Evolutionary conservation across 2,329 filamentous ascomycete genomes (phyloP).

Genomic region (Alternaria triticina): DNA sequence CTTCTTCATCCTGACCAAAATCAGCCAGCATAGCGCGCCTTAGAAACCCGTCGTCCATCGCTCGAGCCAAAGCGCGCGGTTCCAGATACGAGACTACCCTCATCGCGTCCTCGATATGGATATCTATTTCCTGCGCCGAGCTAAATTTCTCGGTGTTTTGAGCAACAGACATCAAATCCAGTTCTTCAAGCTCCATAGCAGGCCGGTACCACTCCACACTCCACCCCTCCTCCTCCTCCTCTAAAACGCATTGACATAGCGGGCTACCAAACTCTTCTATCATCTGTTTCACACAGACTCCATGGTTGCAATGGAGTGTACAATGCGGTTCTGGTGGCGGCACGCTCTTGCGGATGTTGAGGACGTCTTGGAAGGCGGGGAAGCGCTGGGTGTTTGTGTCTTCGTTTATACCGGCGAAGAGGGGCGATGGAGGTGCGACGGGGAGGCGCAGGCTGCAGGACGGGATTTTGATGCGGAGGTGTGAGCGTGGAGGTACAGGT

Average conservation of each 20-base stretch:
- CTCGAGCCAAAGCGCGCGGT: neutral
- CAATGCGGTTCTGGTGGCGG: neutral
- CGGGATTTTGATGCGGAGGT: neutral
- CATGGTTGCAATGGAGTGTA: neutral
- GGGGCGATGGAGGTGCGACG: conserved; percentile 6
- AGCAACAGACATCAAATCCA: neutral
- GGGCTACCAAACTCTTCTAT: no score
- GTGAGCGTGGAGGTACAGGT: neutral
- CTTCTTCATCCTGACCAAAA: neutral
- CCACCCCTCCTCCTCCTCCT: neutral
- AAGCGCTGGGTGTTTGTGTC: conserved; percentile 8
- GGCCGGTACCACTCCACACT: neutral
- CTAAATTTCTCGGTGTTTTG: neutral
- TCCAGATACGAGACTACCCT: neutral
- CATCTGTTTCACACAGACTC: neutral
- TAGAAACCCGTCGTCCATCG: neutral
- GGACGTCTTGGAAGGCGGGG: neutral
- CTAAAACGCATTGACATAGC: neutral
- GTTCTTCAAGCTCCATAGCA: neutral
- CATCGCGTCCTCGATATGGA: neutral
- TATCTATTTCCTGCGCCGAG: neutral
- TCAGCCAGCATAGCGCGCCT: neutral
- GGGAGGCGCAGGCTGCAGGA: neutral
- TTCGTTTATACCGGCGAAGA: conserved; percentile 1
- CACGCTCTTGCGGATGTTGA: neutral